Evolutionary conservation across 2,329 filamentous ascomycete species (phyloP), one percentile per base, ranked within the genome.

Genomic region (Phoma sp.): DNA sequence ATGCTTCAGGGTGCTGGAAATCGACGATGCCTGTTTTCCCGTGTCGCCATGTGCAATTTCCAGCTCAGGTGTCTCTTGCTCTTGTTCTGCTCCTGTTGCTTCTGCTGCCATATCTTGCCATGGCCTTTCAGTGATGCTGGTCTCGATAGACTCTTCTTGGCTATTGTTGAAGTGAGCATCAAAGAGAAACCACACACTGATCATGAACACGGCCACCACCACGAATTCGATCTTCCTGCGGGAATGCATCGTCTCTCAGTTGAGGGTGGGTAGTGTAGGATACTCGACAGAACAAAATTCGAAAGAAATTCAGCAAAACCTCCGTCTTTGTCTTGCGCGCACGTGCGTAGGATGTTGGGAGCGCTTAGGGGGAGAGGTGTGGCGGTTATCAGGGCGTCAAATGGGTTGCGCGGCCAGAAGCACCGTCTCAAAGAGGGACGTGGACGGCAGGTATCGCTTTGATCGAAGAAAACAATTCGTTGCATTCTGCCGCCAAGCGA

Each of bases 151-250:
- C 32, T 48, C 35, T 42, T 47, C 10, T 57, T 52, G 36, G 8
- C 37, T 39, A 32, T 14, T 32, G 37, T 59, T 49, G 33, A 64
- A 60, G 5, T 54, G 45, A 32, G 50, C 37, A 40, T 57, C 44
- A 23, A 64, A 60, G 37, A 64, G 45, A 8, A 55, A 54, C 54
- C 55, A 62, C 39, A 39, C 33, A 48, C 57, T 58, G 27, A 64
- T 52, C 7, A 60, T 4, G 24, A 60, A 56, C n/a, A 60, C 52
- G 45, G 52, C 55, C 35, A 60, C 37, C 39, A 60, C 53, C 9
- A 50, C 14, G 7, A 47, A 54, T 39, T 54, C 61, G 18, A 62
- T 40, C 33, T 47, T 55, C 23, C 52, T 60, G 30, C 32, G 49
- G 30, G 27, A 57, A 41, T 29, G 57, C 46, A 62, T 57, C 36